A percentile compares a stretch with the other conserved stretches of the same genome.
Conservation (phyloP, 1,139 yeast species). For the Yamadazyma taylorii region DNA sequence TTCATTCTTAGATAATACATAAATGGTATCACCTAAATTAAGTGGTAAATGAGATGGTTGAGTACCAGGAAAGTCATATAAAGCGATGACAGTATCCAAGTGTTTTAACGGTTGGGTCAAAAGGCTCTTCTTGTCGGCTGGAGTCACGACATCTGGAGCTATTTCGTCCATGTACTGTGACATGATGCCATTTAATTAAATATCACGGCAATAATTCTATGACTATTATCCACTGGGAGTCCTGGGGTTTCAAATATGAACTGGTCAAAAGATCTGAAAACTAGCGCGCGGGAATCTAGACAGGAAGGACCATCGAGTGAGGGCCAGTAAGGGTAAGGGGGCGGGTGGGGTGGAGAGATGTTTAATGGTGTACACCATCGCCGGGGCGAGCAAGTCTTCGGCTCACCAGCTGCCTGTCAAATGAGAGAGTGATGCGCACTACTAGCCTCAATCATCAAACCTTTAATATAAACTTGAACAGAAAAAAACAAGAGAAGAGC, state of each 20-base stretch:
- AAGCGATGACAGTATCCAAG: conserved; percentile 52
- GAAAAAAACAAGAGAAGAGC: no score
- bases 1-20: conserved; percentile 52
- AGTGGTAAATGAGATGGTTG: conserved; percentile 48
- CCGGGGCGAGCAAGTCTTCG: no score
- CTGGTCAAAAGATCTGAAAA: conserved; percentile 7
- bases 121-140: conserved; percentile 23
- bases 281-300: background rate
- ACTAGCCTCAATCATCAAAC: background rate
- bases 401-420: background rate
- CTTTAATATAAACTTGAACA: background rate
- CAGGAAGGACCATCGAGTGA: background rate
- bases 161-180: conserved; percentile 29
- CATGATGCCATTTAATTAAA: conserved; percentile 2
- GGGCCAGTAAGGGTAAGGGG: no score
- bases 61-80: conserved; percentile 51
- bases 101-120: conserved; percentile 33
- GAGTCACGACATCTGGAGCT: conserved; percentile 41
- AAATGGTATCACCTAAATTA: conserved; percentile 49
- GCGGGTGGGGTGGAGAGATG: no score
- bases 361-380: no score
- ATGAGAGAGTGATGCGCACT: background rate
- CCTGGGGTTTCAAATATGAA: background rate
- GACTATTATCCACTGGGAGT: background rate
- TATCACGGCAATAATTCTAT: background rate